Evolutionary conservation across 2,329 filamentous ascomycete species (phyloP).

Genomic region (Colletotrichum lupini): DNA sequence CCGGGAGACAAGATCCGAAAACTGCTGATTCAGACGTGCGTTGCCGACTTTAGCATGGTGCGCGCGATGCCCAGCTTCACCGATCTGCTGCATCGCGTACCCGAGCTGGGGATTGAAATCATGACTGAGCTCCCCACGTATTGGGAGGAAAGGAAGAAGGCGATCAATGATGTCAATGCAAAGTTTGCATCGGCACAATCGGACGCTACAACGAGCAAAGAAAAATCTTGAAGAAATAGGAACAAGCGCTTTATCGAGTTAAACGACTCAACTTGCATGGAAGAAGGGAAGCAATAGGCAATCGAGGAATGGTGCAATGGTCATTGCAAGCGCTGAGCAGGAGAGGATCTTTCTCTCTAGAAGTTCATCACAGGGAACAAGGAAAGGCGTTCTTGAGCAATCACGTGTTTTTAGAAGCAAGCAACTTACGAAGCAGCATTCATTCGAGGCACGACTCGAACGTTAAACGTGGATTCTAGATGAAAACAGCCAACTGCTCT

Average conservation of each 20-base stretch:
- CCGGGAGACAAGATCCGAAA: neutral
- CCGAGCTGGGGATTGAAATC: neutral
- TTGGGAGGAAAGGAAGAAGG: neutral
- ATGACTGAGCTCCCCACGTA: neutral
- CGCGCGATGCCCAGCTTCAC: neutral
- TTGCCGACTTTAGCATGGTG: neutral
- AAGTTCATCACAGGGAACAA: neutral
- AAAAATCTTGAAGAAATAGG: neutral
- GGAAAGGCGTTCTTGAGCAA: neutral
- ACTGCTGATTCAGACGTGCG: conserved; percentile 3
- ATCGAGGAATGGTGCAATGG: neutral
- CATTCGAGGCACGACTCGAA: neutral
- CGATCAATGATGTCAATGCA: neutral
- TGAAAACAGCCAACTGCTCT: neutral
- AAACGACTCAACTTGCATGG: neutral
- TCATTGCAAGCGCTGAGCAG: too few relatives aligned
- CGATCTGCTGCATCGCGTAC: neutral
- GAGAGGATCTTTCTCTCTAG: neutral
- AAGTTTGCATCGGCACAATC: neutral
- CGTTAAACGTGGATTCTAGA: too few relatives aligned
- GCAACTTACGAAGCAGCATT: neutral
- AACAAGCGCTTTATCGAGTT: neutral
- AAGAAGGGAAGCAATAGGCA: neutral
- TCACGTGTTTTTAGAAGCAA: neutral
- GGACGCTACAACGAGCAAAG: neutral